These are phyloP conservation scores for Stephania japonica DNA, from an alignment of 164 flowering plant species.

Conservation along the genomic window DNA sequence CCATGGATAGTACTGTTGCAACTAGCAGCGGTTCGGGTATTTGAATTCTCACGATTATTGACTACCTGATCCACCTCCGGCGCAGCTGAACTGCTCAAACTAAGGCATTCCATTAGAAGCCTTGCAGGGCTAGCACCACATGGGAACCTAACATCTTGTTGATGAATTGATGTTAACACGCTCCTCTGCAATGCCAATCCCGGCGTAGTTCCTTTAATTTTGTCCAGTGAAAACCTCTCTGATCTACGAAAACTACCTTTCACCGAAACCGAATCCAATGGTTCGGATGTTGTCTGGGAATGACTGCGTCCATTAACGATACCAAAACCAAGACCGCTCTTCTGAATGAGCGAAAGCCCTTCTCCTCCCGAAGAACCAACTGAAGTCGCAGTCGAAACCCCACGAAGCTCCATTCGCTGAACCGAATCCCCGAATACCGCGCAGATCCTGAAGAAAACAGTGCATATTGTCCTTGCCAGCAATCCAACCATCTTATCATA, in stretches of 20 bases:
- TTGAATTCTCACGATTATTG: conserved; percentile 42
- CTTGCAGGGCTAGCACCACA: conserved; percentile 76
- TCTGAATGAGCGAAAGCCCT: conserved; percentile 20
- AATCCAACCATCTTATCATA: conserved; percentile 81
- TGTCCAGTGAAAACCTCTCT: conserved; percentile 24
- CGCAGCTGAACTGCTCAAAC: conserved; percentile 59
- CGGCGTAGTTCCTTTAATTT: conserved; percentile 22
- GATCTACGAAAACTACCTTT: conserved; percentile 26
- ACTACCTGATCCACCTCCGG: conserved; percentile 47
- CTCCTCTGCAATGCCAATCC: conserved; percentile 26
- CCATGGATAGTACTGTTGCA: conserved; percentile 24
- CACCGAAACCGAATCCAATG: conserved; percentile 25
- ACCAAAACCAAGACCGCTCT: conserved; percentile 22
- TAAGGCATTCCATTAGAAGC: conserved; percentile 79
- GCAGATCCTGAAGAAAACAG: conserved; percentile 61
- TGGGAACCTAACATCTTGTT: conserved; percentile 52
- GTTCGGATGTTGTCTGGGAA: conserved; percentile 23
- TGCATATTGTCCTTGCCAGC: conserved; percentile 81
- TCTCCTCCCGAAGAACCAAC: conserved; percentile 21
- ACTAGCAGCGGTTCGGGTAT: conserved; percentile 36
- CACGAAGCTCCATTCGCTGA: conserved; percentile 13
- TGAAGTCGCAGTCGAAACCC: conserved; percentile 11
- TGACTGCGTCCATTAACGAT: conserved; percentile 18
- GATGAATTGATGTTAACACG: conserved; percentile 30
- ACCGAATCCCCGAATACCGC: conserved; percentile 52